Evolutionary conservation across 2,329 filamentous ascomycete genomes (phyloP).

Genomic region (Stemphylium lycopersici): DNA sequence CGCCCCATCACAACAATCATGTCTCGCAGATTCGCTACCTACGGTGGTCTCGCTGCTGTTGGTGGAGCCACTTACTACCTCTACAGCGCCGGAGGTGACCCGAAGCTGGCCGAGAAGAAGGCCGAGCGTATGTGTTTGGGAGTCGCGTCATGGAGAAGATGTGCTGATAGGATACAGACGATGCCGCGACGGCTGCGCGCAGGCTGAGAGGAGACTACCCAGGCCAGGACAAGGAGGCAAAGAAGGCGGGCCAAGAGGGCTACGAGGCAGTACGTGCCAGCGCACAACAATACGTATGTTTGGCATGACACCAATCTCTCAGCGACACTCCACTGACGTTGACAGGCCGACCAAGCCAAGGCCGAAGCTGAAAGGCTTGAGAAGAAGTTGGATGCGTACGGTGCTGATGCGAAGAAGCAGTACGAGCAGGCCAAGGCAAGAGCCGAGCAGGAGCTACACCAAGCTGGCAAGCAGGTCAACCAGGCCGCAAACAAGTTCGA

Average conservation of each 20-base stretch:
- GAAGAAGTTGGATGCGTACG: constrained; percentile 61
- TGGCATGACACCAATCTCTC: not conserved
- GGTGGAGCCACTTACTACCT: constrained; percentile 83
- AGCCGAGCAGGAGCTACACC: constrained; percentile 53
- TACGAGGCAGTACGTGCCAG: constrained; percentile 54
- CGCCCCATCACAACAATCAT: constrained; percentile 28
- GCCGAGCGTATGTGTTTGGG: constrained; percentile 71
- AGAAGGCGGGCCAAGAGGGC: constrained; percentile 66
- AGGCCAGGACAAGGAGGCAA: constrained; percentile 64
- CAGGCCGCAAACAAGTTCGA: constrained; percentile 76
- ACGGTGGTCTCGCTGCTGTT: constrained; percentile 52
- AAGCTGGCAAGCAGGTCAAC: constrained; percentile 58
- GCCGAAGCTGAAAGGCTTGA: constrained; percentile 67
- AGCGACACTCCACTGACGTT: constrained; percentile 20
- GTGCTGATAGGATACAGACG: constrained; percentile 63
- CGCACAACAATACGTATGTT: constrained; percentile 47
- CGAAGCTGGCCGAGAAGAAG: constrained; percentile 84
- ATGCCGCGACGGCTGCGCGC: constrained; percentile 72
- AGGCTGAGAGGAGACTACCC: constrained; percentile 71
- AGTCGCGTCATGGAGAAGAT: not conserved
- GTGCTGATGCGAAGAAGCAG: constrained; percentile 64
- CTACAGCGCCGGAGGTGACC: constrained; percentile 81
- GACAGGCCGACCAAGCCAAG: constrained; percentile 48
- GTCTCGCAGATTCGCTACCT: constrained; percentile 35
- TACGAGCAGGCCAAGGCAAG: constrained; percentile 65